Base-by-base conservation (phyloP, 192 early-diverging fungal genomes). In the Allomyces macrogynus region DNA sequence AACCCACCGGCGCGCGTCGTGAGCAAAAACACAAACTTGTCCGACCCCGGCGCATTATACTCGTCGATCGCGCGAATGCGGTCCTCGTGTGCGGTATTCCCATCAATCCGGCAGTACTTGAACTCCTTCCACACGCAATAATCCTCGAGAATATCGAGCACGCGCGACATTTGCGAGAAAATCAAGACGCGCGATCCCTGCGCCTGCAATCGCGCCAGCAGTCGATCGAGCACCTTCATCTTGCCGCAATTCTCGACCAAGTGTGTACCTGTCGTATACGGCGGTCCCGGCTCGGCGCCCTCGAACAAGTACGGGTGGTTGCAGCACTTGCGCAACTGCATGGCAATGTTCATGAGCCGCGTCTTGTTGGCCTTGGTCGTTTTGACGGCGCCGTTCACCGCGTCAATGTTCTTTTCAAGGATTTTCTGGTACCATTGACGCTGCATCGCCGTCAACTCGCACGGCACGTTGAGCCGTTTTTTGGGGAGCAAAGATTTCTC, bases 91-190 rank as follows among this genome's bases (percentile, higher is more conserved):
- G 84, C 78, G 0, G 95, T 97, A 23, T 90, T 85, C n/a, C 95
- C 95, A 68, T 99, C 95, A 62, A 98, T 90, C 62, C 95, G 85
- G 65, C 93, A 96, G 71, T 98, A 98, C 67, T 86, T 80, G 83
- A 86, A 96, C 7, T 80, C 85, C 43, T 86, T 85, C 77, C 91
- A 95, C 62, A 85, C 78, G 71, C 92, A 95, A 68, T 96, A 99
- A 76, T 99, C 93, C 75, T 96, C 95, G 26, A 99, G 73, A 69
- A 99, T 97, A 72, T 99, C 96, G 60, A 99, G 77, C 72, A 99
- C 84, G 64, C 94, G 86, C 74, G 89, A 93, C 96, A 99, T 99
- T 77, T 99, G 95, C 75, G 87, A 90, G 73, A 99, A 99, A 4
- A 99, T 77, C 62, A 99, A 72, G 1, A 97, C 91, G 24, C 95